Conservation (phyloP, 805 yeast species). For the Teunomyces panamensis region DNA sequence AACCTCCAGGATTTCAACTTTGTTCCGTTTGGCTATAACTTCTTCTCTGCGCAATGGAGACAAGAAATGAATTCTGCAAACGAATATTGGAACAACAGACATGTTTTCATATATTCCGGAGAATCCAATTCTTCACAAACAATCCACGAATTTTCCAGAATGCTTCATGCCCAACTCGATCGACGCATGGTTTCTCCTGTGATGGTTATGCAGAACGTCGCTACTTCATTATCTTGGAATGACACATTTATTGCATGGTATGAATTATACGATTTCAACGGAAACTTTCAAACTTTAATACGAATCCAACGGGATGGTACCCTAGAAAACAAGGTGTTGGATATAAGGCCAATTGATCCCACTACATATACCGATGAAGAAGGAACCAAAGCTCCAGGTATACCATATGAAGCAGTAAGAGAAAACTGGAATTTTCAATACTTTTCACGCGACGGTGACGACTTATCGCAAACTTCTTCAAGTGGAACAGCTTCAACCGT, state of each 20-base stretch:
- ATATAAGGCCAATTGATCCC: slow-evolving; percentile 28
- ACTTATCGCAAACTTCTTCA: neutral
- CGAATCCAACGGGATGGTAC: slow-evolving; percentile 24
- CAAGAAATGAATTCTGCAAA: slow-evolving; percentile 11
- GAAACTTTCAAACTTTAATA: slow-evolving; percentile 25
- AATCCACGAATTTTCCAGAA: slow-evolving; percentile 16
- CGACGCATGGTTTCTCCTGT: slow-evolving; percentile 27
- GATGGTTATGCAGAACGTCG: neutral
- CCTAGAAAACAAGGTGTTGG: slow-evolving; percentile 10
- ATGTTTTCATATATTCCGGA: slow-evolving; percentile 23
- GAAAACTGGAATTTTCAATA: slow-evolving; percentile 28
- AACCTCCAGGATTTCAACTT: slow-evolving; percentile 24
- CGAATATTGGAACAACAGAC: slow-evolving; percentile 20
- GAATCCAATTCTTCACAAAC: slow-evolving; percentile 13
- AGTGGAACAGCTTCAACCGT: neutral
- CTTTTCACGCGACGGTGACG: slow-evolving; percentile 7
- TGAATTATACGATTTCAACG: slow-evolving; percentile 34
- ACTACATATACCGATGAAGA: slow-evolving; percentile 27
- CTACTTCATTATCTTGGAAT: slow-evolving; percentile 18
- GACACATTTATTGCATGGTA: slow-evolving; percentile 35
- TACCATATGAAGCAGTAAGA: slow-evolving; percentile 20
- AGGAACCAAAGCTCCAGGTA: slow-evolving; percentile 22
- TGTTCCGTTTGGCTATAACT: slow-evolving; percentile 30
- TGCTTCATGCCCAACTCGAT: slow-evolving; percentile 21
- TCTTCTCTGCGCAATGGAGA: slow-evolving; percentile 23